These are phyloP conservation scores for Dactylellina drechsleri DNA, from an alignment of 2,329 filamentous ascomycete species.

Conservation along the genomic window DNA sequence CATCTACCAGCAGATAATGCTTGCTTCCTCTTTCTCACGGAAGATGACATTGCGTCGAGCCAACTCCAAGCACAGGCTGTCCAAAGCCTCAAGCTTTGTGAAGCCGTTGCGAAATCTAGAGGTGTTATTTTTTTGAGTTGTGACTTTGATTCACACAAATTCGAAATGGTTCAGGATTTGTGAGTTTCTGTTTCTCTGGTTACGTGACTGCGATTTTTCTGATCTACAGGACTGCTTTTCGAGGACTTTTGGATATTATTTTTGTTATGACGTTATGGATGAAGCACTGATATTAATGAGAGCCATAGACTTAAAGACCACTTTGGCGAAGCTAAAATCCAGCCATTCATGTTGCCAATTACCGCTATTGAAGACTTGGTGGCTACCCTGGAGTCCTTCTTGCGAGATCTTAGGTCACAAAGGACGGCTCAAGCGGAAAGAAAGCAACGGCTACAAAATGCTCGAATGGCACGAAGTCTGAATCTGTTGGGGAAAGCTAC, in stretches of 20 bases:
- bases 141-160: not conserved
- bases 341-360: constrained; percentile 31
- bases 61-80: constrained; percentile 18
- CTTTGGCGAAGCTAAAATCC: not conserved
- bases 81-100: constrained; percentile 22
- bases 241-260: no score
- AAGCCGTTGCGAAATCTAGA: constrained; percentile 18
- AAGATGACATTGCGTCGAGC: constrained; percentile 25
- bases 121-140: constrained; percentile 28
- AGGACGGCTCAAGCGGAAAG: constrained; percentile 10
- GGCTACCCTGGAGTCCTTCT: constrained; percentile 27
- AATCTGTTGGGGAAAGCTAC: constrained; percentile 39
- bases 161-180: constrained; percentile 6
- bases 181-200: constrained; percentile 1
- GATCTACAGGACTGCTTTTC: no score
- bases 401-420: constrained; percentile 28
- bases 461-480: constrained; percentile 30
- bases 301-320: constrained; percentile 8
- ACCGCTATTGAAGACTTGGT: constrained; percentile 30
- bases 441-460: constrained; percentile 9
- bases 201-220: not conserved
- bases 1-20: constrained; percentile 33
- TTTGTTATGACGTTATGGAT: not conserved
- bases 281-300: not conserved
- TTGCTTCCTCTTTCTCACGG: constrained; percentile 39